These are phyloP conservation scores for Exophiala viscosa DNA, from an alignment of 2,329 filamentous ascomycete genomes.

Conservation along the genomic window DNA sequence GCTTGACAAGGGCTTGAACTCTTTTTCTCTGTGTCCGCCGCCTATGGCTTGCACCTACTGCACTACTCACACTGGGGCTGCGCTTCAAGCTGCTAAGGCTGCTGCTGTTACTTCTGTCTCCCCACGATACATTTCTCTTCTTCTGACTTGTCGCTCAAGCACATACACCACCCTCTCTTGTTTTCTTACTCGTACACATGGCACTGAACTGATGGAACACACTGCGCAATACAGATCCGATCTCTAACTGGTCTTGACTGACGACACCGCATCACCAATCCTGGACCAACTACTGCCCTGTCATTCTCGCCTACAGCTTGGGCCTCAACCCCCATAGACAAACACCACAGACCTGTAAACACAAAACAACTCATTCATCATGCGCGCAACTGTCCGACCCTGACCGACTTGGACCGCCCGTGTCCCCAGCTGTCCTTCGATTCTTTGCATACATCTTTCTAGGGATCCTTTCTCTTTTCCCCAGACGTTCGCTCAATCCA, in stretches of 20 bases:
- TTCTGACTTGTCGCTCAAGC: not conserved
- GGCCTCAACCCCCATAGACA: conserved; percentile 1
- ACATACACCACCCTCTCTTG: not conserved
- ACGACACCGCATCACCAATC: conserved; percentile 1
- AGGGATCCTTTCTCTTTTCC: not conserved
- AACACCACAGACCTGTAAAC: conserved; percentile 1
- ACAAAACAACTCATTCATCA: conserved; percentile 5
- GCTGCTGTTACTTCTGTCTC: not conserved
- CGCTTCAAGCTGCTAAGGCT: too few relatives aligned
- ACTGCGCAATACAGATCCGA: conserved; percentile 8
- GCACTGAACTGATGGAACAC: conserved; percentile 20
- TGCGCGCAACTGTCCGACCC: conserved; percentile 21
- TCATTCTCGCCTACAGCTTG: conserved; percentile 3
- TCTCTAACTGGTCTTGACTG: conserved; percentile 9
- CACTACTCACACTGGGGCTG: too few relatives aligned
- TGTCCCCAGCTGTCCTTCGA: conserved; percentile 9
- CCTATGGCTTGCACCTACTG: not conserved
- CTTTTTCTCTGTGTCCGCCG: not conserved
- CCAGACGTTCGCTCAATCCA: conserved; percentile 13
- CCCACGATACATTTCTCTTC: conserved; percentile 1
- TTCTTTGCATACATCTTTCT: conserved; percentile 9
- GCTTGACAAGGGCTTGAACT: not conserved
- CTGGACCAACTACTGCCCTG: conserved; percentile 10
- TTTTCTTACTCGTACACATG: conserved; percentile 21
- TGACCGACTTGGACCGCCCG: conserved; percentile 11